Base-by-base conservation (phyloP, 495 filamentous ascomycete genomes). In the Penicillium macrosclerotiorum region DNA sequence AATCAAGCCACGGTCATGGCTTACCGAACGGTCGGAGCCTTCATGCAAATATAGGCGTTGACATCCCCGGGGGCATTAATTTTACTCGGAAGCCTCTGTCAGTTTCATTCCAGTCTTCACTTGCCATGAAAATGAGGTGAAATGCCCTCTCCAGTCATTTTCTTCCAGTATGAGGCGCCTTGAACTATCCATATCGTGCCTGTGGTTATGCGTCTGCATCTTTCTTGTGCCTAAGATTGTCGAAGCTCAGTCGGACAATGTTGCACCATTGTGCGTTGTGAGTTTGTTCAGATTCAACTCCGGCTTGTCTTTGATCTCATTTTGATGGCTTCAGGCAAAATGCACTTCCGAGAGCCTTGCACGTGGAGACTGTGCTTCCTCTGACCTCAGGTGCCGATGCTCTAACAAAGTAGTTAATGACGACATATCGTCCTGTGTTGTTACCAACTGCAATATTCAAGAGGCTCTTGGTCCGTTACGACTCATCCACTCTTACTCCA, bases 261-360 rank as follows among this genome's bases (percentile, higher is more conserved):
- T 44, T 8, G 14, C 42, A 36, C 13, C 20, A 13, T n/a, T n/a
- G n/a, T 44, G 42, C 23, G 13, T 24, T 13, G 42, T 44, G 22
- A 44, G 42, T 27, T n/a, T 26, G 3, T 4, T 33, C 6, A 2
- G 12, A 27, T n/a, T 20, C 5, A 35, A 35, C 22, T n/a, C 19
- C 27, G 14, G n/a, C n/a, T n/a, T n/a, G n/a, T n/a, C n/a, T n/a
- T n/a, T n/a, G n/a, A n/a, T n/a, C n/a, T n/a, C n/a, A 35, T 32
- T 2, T 22, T 33, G 19, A 43, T 12, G 9, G 16, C 8, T 8
- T 12, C 2, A 44, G 42, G 14, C 13, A 8, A 20, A 26, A 18
- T 44, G 42, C 14, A 16, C 23, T 23, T 24, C 19, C 18, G 8
- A 44, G 31, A 36, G 42, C 9, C 31, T 17, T 24, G 1, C 29